Evolutionary conservation across 2,329 filamentous ascomycete genomes (phyloP), one percentile per base, ranked within the genome.

Genomic region (Ascochyta koolunga): DNA sequence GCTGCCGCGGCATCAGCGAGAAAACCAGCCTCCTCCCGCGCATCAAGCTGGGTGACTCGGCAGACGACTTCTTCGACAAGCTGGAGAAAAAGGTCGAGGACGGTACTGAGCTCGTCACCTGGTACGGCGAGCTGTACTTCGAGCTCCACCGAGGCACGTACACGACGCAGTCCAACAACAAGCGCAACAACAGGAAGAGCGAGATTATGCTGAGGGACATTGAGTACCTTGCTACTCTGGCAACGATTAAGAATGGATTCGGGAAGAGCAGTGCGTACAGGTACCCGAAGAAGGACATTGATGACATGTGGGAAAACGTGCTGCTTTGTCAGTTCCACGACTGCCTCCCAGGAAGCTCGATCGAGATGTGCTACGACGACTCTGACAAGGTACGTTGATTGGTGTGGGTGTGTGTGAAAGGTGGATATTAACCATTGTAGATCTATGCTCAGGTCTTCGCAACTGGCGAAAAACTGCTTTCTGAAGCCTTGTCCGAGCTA

Each of bases 71-170:
- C 80, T 98, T 97, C 70, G 89, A 89, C 64, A 83, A 84, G 45
- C 80, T 99, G 3, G 89, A 96, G 73, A 85, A 89, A 76, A 96
- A 93, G 77, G 86, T 86, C 24, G 79, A 80, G 25, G 75, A 81
- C 18, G 84, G 84, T 18, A 85, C 86, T 2, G 83, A 91, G 16
- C 88, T 97, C 48, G 90, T 92, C 21, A 98, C 95, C 1, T 99
- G 95, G 95, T 96, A 96, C 72, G 95, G 95, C 36, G 95, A 99
- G 78, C 83, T 99, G 8, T 99, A 99, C 78, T 96, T 99, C 74
- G 95, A 99, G 76, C 84, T 99, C 42, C 95, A 99, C 73, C 89
- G 95, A 56, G 95, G 95, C 47, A 98, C 93, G 11, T 98, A 98
- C 77, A 99, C 95, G 3, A 97, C 93, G 0, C 93, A 98, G 74